Evolutionary conservation across 495 filamentous ascomycete genomes (phyloP), one percentile per base, ranked within the genome.

Genomic region (Penicillium alfredii): DNA sequence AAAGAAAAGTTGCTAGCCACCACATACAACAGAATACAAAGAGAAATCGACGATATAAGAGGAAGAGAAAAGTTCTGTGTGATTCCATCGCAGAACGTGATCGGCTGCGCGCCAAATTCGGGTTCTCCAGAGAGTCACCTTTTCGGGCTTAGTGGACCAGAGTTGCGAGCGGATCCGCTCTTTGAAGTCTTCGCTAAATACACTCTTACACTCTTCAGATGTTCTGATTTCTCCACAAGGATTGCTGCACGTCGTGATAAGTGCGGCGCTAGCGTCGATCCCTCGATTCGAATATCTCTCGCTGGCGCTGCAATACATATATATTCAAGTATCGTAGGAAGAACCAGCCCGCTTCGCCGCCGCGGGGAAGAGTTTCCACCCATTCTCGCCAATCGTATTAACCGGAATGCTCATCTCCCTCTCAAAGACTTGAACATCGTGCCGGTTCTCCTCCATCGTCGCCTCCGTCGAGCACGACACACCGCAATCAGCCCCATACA

Each of bases 61-160:
- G 3, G 15, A 2, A 18, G 30, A 35, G 30, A 40, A 36, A 17
- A 23, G 30, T 7, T 28, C 12, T 7, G 8, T n/a, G 12, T 6
- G 17, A 6, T 14, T 3, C 12, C 27, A 26, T 22, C 10, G n/a
- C 29, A 28, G 18, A 22, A 16, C 30, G 16, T 18, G 31, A 19
- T 30, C 24, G 25, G 25, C 24, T 9, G 11, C 23, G 38, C 45
- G 49, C 44, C 20, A 8, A 15, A 26, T 14, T 27, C 25, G 22
- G 21, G n/a, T 36, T 57, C 53, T 57, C 53, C 35, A 44, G 44
- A 43, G 21, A 55, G 32, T 54, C 8, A 44, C 53, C 33, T 4
- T 22, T 49, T 55, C 42, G 19, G 53, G 51, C 48, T 38, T 57
- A 57, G 53, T 43, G 42, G 23, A 23, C 4, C 15, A 21, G 30